Conservation (phyloP, 768 basidiomycete genomes). For the Phylloporus scabripes region DNA sequence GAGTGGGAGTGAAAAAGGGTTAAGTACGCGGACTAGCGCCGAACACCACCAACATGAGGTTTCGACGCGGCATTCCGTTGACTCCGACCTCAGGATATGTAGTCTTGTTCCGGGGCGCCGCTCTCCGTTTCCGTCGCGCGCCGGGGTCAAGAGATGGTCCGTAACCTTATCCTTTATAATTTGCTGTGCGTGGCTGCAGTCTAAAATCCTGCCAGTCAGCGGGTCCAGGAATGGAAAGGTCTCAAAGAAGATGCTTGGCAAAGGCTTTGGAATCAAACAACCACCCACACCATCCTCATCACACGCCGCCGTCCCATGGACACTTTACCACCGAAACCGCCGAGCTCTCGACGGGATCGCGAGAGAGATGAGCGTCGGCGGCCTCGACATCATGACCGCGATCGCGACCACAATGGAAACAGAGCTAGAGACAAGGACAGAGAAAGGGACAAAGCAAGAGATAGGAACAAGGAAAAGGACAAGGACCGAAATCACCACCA, state of each 20-base stretch:
- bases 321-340: constrained; percentile 16
- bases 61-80: too few species aligned
- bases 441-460: not conserved
- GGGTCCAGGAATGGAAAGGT: not conserved
- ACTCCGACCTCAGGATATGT: too few species aligned
- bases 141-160: too few species aligned
- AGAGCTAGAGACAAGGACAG: constrained; percentile 2
- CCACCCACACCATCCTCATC: constrained; percentile 1
- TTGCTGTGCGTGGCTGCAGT: too few species aligned
- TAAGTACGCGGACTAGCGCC: too few species aligned
- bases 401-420: constrained; percentile 6
- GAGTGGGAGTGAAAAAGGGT: not conserved
- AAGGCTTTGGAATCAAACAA: constrained; percentile 27
- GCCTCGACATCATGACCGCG: not conserved
- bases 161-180: too few species aligned
- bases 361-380: not conserved
- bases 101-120: too few species aligned
- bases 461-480: not conserved
- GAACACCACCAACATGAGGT: too few species aligned
- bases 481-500: constrained; percentile 1
- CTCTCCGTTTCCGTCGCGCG: too few species aligned
- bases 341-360: constrained; percentile 11
- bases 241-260: constrained; percentile 18
- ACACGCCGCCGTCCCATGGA: constrained; percentile 11
- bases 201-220: not conserved